phyloP scores from a whole-genome alignment of 306 rosid genomes.

The Trichosanthes truncata region DNA sequence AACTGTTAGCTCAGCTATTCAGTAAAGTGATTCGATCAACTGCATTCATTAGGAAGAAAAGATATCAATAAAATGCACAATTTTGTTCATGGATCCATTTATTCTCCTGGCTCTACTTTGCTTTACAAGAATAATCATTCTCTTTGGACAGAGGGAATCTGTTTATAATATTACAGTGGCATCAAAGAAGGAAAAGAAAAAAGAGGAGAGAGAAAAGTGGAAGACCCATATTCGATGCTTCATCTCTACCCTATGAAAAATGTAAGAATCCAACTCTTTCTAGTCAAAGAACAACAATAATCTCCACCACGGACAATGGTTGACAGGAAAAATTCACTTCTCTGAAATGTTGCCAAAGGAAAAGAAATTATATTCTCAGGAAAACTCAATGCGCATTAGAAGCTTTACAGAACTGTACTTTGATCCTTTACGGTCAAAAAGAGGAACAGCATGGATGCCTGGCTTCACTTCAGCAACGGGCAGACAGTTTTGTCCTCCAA shows the following conservation, averaged over 20 bases:
- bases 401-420: constrained; percentile 52
- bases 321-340: constrained; percentile 5
- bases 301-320: not conserved
- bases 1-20: not conserved
- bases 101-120: not conserved
- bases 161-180: not conserved
- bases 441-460: constrained; percentile 62
- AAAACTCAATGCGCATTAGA: constrained; percentile 36
- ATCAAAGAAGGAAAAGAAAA: not conserved
- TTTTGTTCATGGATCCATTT: not conserved
- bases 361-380: constrained; percentile 20
- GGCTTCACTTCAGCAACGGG: constrained; percentile 55
- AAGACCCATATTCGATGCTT: constrained; percentile 9
- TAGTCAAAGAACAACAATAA: not conserved
- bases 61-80: not conserved
- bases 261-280: not conserved
- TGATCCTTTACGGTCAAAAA: constrained; percentile 49
- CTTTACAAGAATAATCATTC: constrained; percentile 6
- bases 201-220: not conserved
- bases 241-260: not conserved
- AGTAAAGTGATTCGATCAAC: not conserved
- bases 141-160: constrained; percentile 5
- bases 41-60: not conserved
- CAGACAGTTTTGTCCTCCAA: constrained; percentile 80
- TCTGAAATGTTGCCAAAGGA: not conserved